Evolutionary conservation across 2,329 filamentous ascomycete genomes (phyloP).

Genomic region (Aspergillus luchuensis): DNA sequence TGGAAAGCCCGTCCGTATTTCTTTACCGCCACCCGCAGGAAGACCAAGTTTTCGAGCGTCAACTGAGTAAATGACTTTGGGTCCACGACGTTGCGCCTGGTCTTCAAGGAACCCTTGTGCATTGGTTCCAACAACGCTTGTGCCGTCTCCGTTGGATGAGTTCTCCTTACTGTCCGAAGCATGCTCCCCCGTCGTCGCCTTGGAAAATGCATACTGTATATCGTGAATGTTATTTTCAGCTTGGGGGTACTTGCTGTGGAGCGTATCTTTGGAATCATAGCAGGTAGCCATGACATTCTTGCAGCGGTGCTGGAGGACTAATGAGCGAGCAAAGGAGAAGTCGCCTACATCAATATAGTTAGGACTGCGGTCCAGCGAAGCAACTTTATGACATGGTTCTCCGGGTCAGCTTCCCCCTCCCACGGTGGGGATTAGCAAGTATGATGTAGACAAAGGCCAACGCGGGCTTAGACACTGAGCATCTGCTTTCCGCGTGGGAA

Average conservation of each 20-base stretch:
- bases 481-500: not conserved
- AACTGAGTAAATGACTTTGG: conserved; percentile 45
- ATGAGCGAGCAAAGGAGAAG: conserved; percentile 51
- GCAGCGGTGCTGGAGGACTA: conserved; percentile 46
- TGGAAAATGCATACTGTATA: conserved; percentile 25
- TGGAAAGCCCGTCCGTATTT: conserved; percentile 45
- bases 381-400: not conserved
- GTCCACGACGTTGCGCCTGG: conserved; percentile 19
- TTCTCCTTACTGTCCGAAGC: not conserved
- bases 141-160: not conserved
- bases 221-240: conserved; percentile 60
- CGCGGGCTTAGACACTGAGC: not conserved
- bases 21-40: conserved; percentile 42
- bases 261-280: conserved; percentile 47
- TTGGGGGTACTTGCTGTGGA: conserved; percentile 75
- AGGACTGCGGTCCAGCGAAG: not conserved
- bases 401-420: not conserved
- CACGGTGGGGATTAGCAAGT: not conserved
- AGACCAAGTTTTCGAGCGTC: conserved; percentile 47
- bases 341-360: conserved; percentile 38
- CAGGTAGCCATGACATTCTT: conserved; percentile 46
- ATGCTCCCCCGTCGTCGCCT: not conserved
- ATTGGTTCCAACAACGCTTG: not conserved
- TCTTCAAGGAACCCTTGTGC: conserved; percentile 13
- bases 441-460: not conserved